Percentiles rank a stretch among this genome's conserved stretches.
These are phyloP conservation scores for Oryza australiensis DNA, from an alignment of 176 grass and related monocot genomes.

Conservation along the genomic window DNA sequence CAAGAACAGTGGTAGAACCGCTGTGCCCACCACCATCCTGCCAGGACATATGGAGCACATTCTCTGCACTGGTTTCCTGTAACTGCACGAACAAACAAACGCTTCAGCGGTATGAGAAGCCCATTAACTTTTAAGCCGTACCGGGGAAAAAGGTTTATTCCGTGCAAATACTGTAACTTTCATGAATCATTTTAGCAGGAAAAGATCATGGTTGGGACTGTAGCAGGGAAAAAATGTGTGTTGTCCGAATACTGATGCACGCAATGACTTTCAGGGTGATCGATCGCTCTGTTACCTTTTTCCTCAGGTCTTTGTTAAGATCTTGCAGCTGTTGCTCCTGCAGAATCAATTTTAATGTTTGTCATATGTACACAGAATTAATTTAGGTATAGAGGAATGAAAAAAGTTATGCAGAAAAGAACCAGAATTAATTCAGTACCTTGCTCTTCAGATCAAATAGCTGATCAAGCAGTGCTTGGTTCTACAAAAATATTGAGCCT, in stretches of 20 bases:
- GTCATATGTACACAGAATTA: neutral
- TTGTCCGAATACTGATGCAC: neutral
- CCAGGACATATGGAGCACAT: slow-evolving; percentile 40
- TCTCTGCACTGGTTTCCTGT: slow-evolving; percentile 41
- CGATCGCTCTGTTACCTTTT: slow-evolving; percentile 49
- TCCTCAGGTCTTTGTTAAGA: slow-evolving; percentile 69
- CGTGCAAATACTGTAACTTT: slow-evolving; percentile 1
- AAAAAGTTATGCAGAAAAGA: neutral
- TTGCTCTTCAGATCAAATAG: slow-evolving; percentile 81
- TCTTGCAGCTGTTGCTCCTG: slow-evolving; percentile 76
- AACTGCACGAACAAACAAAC: slow-evolving; percentile 37
- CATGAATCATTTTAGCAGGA: neutral
- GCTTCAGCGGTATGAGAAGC: neutral
- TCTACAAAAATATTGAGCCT: slow-evolving; percentile 41
- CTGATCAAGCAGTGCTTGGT: slow-evolving; percentile 68
- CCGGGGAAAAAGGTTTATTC: neutral
- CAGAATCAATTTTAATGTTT: neutral
- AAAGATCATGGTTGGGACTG: slow-evolving; percentile 1
- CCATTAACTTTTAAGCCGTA: neutral
- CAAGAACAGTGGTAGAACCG: slow-evolving; percentile 27
- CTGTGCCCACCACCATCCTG: slow-evolving; percentile 47
- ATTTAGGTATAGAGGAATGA: neutral
- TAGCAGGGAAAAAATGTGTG: neutral
- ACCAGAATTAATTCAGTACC: slow-evolving; percentile 40
- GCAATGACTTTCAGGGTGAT: neutral